Conservation (phyloP, 768 basidiomycete genomes). For the Candolleomyces aberdarensis region DNA sequence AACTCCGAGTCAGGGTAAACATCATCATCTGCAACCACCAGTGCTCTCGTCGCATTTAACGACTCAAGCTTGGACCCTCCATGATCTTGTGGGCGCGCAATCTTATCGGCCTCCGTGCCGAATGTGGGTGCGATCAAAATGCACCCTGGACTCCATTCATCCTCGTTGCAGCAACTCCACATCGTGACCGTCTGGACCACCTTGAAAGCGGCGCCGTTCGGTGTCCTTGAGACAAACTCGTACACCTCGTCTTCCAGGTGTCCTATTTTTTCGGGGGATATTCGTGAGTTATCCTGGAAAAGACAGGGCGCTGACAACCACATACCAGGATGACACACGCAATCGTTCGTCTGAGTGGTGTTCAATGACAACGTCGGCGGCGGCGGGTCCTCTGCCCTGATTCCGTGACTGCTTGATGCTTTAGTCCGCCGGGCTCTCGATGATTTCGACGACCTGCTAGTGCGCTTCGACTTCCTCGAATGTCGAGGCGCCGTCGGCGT, state of each 20-base stretch:
- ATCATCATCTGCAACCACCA: background rate
- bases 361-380: background rate
- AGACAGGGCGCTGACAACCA: background rate
- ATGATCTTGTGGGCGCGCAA: background rate
- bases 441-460: conserved; percentile 6
- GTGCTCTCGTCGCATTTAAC: background rate
- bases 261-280: conserved; percentile 19
- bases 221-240: conserved; percentile 37
- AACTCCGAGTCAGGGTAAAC: conserved; percentile 5
- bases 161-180: conserved; percentile 49
- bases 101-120: background rate
- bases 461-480: conserved; percentile 13
- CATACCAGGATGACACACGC: conserved; percentile 38
- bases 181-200: conserved; percentile 35
- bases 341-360: conserved; percentile 4
- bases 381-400: background rate
- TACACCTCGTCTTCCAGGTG: conserved; percentile 35
- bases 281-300: background rate
- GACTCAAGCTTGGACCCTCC: background rate
- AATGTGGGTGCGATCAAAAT: conserved; percentile 16
- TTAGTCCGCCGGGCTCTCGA: background rate
- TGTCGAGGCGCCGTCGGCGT: conserved; percentile 10
- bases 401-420: background rate
- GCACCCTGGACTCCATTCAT: conserved; percentile 37
- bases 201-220: conserved; percentile 28